phyloP scores from a whole-genome alignment of 2,329 filamentous ascomycete genomes.

The Sclerotinia spermophila region DNA sequence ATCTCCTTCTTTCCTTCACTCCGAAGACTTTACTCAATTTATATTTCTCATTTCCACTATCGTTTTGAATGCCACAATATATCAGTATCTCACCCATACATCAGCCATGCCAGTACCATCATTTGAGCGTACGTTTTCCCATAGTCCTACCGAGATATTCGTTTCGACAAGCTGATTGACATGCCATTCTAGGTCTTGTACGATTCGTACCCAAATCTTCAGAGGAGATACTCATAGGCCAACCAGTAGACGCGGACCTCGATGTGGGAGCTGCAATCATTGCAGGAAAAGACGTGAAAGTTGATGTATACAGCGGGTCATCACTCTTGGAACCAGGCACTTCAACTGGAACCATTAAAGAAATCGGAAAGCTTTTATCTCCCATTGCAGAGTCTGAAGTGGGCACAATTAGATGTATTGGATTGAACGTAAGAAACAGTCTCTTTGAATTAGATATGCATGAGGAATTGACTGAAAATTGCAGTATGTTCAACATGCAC shows the following conservation, averaged over 20 bases:
- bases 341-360: slow-evolving; percentile 46
- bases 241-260: slow-evolving; percentile 47
- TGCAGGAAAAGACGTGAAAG: slow-evolving; percentile 53
- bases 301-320: slow-evolving; percentile 53
- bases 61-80: neutral
- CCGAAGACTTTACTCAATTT: neutral
- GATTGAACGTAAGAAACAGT: slow-evolving; percentile 43
- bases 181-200: slow-evolving; percentile 49
- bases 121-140: slow-evolving; percentile 28
- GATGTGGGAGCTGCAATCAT: slow-evolving; percentile 57
- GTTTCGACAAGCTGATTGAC: neutral
- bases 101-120: slow-evolving; percentile 21
- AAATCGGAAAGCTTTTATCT: slow-evolving; percentile 44
- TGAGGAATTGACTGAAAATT: neutral
- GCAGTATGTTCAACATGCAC: slow-evolving; percentile 46
- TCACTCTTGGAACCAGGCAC: slow-evolving; percentile 55
- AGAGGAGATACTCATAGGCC: slow-evolving; percentile 50
- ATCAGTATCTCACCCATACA: neutral
- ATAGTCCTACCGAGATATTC: neutral
- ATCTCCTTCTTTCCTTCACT: neutral
- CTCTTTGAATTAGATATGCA: neutral
- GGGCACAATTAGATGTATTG: slow-evolving; percentile 48
- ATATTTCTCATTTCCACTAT: neutral
- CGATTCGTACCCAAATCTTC: slow-evolving; percentile 55
- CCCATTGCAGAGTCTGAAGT: slow-evolving; percentile 44